Evolutionary conservation across 805 yeast genomes (phyloP).

Genomic region (Metschnikowia dekortorum): DNA sequence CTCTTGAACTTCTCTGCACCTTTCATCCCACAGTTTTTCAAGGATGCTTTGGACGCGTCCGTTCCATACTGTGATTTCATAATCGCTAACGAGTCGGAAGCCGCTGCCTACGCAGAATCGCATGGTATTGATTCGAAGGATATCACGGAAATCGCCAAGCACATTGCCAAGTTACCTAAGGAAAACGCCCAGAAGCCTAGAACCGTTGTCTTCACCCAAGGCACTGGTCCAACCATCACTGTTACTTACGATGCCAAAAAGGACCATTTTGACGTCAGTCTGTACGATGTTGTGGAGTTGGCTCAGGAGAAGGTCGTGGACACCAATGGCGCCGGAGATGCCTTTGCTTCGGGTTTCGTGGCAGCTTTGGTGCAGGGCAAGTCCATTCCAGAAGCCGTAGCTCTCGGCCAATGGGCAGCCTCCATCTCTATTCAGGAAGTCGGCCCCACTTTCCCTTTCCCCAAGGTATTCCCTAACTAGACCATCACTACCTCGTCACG

Average conservation of each 20-base stretch:
- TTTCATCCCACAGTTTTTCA: slow-evolving; percentile 92
- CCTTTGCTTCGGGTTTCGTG: slow-evolving; percentile 93
- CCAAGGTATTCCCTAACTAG: slow-evolving; percentile 46
- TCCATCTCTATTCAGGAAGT: slow-evolving; percentile 83
- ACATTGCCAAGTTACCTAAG: slow-evolving; percentile 76
- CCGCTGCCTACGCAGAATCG: slow-evolving; percentile 87
- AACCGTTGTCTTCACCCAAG: slow-evolving; percentile 93
- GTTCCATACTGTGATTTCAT: slow-evolving; percentile 86
- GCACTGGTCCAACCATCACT: slow-evolving; percentile 83
- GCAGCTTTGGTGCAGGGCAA: slow-evolving; percentile 82
- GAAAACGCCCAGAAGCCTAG: slow-evolving; percentile 64
- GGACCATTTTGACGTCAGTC: slow-evolving; percentile 44
- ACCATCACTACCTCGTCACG: neutral
- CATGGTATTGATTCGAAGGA: slow-evolving; percentile 62
- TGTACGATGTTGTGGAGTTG: slow-evolving; percentile 69
- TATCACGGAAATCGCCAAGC: slow-evolving; percentile 73
- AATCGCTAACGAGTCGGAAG: slow-evolving; percentile 96
- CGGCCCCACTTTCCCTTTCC: slow-evolving; percentile 91
- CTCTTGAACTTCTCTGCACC: slow-evolving; percentile 93
- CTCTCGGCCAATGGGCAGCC: slow-evolving; percentile 97
- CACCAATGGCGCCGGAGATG: slow-evolving; percentile 99
- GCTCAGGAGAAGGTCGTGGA: slow-evolving; percentile 68
- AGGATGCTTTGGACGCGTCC: slow-evolving; percentile 75
- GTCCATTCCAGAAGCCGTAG: slow-evolving; percentile 55
- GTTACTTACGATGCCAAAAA: slow-evolving; percentile 52